A percentile compares a stretch with the other conserved stretches of the same genome.
phyloP scores from a whole-genome alignment of 140 eudicot species.

The Cichorium intybus region DNA sequence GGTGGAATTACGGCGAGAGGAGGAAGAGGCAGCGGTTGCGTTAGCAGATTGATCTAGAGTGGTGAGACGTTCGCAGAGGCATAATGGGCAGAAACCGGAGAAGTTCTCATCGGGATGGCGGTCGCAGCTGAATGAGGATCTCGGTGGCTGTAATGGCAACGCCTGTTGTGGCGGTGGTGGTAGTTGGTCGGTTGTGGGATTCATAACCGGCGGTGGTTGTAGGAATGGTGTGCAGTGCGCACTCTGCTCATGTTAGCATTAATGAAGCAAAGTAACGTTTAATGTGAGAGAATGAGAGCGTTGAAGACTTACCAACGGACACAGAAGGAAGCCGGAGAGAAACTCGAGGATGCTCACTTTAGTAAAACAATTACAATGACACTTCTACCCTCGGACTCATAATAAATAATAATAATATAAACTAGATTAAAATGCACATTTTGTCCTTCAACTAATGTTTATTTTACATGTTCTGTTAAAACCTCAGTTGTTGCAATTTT shows the following conservation, averaged over 20 bases:
- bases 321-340: slow-evolving; percentile 9
- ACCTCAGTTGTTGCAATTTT: not conserved
- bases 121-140: slow-evolving; percentile 69
- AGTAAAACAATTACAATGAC: slow-evolving; percentile 12
- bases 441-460: not conserved
- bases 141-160: slow-evolving; percentile 50
- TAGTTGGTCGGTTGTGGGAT: slow-evolving; percentile 58
- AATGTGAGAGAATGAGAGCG: slow-evolving; percentile 1
- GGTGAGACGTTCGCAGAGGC: slow-evolving; percentile 74
- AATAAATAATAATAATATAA: not conserved
- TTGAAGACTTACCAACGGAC: slow-evolving; percentile 23
- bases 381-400: slow-evolving; percentile 22
- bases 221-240: slow-evolving; percentile 23
- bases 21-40: slow-evolving; percentile 41
- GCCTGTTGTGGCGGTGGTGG: slow-evolving; percentile 16
- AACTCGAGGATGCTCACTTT: not conserved
- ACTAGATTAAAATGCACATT: not conserved
- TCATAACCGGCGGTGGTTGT: slow-evolving; percentile 51
- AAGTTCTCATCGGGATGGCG: slow-evolving; percentile 71
- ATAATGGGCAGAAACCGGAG: slow-evolving; percentile 74
- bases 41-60: slow-evolving; percentile 48
- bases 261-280: slow-evolving; percentile 12
- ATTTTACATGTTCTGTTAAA: not conserved
- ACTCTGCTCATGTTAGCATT: slow-evolving; percentile 53
- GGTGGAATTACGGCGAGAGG: slow-evolving; percentile 55